Evolutionary conservation across 2,329 filamentous ascomycete species (phyloP).

Genomic region (Setomelanomma holmii): DNA sequence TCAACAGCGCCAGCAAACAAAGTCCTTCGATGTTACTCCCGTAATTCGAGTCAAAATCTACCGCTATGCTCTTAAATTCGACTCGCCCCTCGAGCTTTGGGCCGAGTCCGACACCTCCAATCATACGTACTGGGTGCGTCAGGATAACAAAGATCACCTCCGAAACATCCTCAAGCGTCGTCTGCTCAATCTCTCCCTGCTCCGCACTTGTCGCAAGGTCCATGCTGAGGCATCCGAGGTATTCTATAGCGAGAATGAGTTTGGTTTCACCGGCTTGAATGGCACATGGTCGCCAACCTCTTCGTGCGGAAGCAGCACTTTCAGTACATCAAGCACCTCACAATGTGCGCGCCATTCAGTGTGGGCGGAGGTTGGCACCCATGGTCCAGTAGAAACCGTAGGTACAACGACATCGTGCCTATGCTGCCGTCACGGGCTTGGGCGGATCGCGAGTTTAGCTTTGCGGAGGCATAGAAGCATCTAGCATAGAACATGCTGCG

Average conservation of each 20-base stretch:
- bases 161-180: not conserved
- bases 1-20: not conserved
- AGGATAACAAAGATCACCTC: not conserved
- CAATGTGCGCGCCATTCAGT: not conserved
- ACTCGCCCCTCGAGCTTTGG: constrained; percentile 3
- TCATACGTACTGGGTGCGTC: not conserved
- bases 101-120: not conserved
- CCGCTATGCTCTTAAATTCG: constrained; percentile 1
- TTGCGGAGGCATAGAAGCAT: not conserved
- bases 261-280: constrained; percentile 17
- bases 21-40: not conserved
- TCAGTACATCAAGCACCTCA: not conserved
- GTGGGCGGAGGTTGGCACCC: not conserved
- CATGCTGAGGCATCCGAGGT: constrained; percentile 14
- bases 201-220: constrained; percentile 9
- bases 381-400: no score
- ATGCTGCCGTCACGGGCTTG: not conserved
- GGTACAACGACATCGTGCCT: no score
- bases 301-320: not conserved
- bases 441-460: not conserved
- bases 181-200: constrained; percentile 5
- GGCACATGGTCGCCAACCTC: constrained; percentile 11
- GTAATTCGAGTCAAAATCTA: constrained; percentile 4
- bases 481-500: not conserved
- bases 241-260: constrained; percentile 20